These are phyloP conservation scores for Clavariopsis aquatica DNA, from an alignment of 495 filamentous ascomycete genomes.

Conservation along the genomic window DNA sequence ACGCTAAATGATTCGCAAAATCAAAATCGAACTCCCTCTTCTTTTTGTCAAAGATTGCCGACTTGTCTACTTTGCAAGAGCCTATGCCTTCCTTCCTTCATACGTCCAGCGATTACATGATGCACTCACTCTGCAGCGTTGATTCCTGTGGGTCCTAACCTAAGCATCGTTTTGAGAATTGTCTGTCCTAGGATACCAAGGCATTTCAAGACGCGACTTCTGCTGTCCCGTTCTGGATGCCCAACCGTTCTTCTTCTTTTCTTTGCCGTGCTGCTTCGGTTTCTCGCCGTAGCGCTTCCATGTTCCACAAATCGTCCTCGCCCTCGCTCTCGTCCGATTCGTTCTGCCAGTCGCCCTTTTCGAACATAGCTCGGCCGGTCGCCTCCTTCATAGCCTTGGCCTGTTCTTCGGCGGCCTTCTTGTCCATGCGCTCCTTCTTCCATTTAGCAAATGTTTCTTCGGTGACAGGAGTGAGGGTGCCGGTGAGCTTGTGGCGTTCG, in stretches of 20 bases:
- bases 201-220: not conserved
- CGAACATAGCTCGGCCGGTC: constrained; percentile 91
- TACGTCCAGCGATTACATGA: not conserved
- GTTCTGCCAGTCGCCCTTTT: constrained; percentile 88
- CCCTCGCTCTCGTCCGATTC: constrained; percentile 58
- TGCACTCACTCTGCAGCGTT: not conserved
- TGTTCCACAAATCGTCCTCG: constrained; percentile 69
- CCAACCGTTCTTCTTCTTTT: constrained; percentile 61
- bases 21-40: not conserved
- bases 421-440: constrained; percentile 91
- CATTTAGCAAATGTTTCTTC: constrained; percentile 89
- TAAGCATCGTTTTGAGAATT: not conserved
- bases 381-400: constrained; percentile 88
- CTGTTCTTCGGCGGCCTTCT: constrained; percentile 91
- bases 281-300: constrained; percentile 62
- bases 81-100: not conserved
- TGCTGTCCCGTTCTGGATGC: constrained; percentile 6
- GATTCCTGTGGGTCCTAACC: not conserved
- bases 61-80: constrained; percentile 1
- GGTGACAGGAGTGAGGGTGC: constrained; percentile 87
- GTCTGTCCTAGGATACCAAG: not conserved
- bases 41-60: not conserved
- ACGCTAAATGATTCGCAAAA: not conserved
- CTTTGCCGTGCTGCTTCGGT: constrained; percentile 59
- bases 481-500: constrained; percentile 89